Base-by-base conservation (phyloP, 1,284 basidiomycete species). In the Xanthoconium separans region DNA sequence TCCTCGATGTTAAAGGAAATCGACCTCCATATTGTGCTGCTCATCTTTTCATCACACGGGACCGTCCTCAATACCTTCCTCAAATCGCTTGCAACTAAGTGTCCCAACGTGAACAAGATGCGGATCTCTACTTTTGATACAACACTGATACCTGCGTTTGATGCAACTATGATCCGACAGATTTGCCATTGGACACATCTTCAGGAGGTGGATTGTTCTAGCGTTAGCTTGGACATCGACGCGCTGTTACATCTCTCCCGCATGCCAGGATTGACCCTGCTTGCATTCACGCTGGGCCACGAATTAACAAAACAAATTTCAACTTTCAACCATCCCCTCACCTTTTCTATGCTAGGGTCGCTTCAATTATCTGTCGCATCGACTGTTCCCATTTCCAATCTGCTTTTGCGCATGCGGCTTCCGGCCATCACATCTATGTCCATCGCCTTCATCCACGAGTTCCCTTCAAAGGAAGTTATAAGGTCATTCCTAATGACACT, bases 171-270 rank as follows among this genome's bases (percentile, higher is more conserved):
- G 27, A 37, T 5, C 27, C 33, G 16, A 15, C 15, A 24, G 18
- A 47, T 57, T 43, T 36, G 12, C 18, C 20, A 13, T 31, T 57
- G 55, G 48, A 30, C 16, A 7, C 40, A 22, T 9, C 55, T 52
- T 34, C 55, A 9, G 29, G 10, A 15, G 5, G 11, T 47, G 4
- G 7, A 53, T 16, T 52, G 30, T 13, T 3, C 11, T 8, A 1
- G 5, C 2, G 1, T 44, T 24, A 31, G 7, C 41, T 20, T 47
- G 43, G 24, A 53, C 27, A n/a, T 53, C 11, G 49, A 52, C 13
- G 10, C 31, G 11, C 36, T 44, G 20, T 10, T 34, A n/a, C 36
- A 45, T 31, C 51, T 53, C 36, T 44, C 48, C 30, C n/a, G 8
- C 16, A 24, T 44, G 3, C 36, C 44, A 20, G 5, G 22, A 30